Percentiles rank a stretch among this genome's conserved stretches.
These are phyloP conservation scores for Leccinum sublutescens DNA, from an alignment of 768 basidiomycete genomes.

Conservation along the genomic window DNA sequence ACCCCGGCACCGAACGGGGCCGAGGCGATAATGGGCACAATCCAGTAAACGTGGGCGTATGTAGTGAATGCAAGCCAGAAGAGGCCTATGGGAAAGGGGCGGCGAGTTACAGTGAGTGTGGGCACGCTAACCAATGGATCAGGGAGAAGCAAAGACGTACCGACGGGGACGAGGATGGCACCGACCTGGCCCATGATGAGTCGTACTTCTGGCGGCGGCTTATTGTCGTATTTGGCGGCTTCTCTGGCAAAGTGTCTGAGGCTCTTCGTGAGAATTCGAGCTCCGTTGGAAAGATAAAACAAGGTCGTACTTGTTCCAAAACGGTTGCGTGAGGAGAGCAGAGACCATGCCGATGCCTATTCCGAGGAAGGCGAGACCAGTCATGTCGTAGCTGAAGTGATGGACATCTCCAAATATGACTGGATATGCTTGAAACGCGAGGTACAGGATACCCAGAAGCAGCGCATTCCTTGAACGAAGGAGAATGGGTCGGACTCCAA, in stretches of 20 bases:
- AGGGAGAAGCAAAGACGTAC: slow-evolving; percentile 30
- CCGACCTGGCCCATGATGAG: slow-evolving; percentile 68
- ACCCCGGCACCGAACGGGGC: slow-evolving; percentile 54
- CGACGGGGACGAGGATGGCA: slow-evolving; percentile 61
- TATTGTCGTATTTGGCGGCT: slow-evolving; percentile 39
- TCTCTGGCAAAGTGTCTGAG: slow-evolving; percentile 39
- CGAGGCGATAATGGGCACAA: slow-evolving; percentile 44
- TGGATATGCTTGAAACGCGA: slow-evolving; percentile 57
- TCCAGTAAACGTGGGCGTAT: slow-evolving; percentile 46
- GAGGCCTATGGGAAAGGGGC: slow-evolving; percentile 30
- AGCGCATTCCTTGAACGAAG: slow-evolving; percentile 35
- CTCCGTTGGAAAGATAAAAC: not conserved
- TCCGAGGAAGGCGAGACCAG: slow-evolving; percentile 49
- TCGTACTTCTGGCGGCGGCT: slow-evolving; percentile 62
- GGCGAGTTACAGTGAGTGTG: not conserved
- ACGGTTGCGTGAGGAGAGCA: slow-evolving; percentile 39
- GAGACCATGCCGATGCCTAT: slow-evolving; percentile 48
- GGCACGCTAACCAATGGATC: not conserved
- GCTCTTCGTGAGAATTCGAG: not conserved
- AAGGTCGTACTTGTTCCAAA: slow-evolving; percentile 40
- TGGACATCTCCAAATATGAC: slow-evolving; percentile 48
- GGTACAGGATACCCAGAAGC: slow-evolving; percentile 45
- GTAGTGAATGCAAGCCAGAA: slow-evolving; percentile 59
- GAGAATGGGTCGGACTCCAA: not conserved
- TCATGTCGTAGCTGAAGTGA: slow-evolving; percentile 51